Evolutionary conservation across 2,329 filamentous ascomycete species (phyloP), one percentile per base, ranked within the genome.

Genomic region (Capronia americana): DNA sequence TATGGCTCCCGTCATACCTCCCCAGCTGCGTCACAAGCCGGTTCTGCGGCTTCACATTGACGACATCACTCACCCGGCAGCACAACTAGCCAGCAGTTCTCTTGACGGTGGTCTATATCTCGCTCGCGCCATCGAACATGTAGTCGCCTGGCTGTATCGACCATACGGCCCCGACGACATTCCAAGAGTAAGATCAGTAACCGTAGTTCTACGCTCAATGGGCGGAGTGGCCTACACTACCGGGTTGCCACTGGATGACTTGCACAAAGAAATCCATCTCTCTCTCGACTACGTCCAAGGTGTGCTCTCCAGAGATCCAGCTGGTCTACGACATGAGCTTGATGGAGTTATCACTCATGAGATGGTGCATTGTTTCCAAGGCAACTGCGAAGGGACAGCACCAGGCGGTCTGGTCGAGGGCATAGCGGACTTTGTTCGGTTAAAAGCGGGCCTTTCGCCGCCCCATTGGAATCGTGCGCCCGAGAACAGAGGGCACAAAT

Each of bases 201-300:
- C 93, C 0, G 80, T 98, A 41, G 84, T 97, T 66, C 82, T 98
- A 4, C 87, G 91, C 32, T 83, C 88, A 70, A 93, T 96, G 86
- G 83, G 81, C 56, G 94, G 94, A 57, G 92, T 98, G 4, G 94
- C 94, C 23, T 96, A 97, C 81, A 97, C 94, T 1, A 92, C 87
- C 0, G 91, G 92, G 69, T 86, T 83, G 10, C 90, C 93, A 46
- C 84, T 96, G 11, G 93, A 97, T 78, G 72, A 84, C 68, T 91
- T 95, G 75, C 92, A 97, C 82, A 97, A 97, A 76, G 93, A 97
- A 77, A 95, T 97, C 69, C 92, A 97, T 79, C 85, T 98, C 78
- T 93, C 88, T 17, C 86, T 94, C 1, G 80, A 84, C 55, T 97
- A 97, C 81, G 88, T 97, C 71, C 44, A 65, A 20, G 57, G 53